These are phyloP conservation scores for Pythium oligandrum DNA, from an alignment of 352 stramenopile genomes.

Conservation along the genomic window DNA sequence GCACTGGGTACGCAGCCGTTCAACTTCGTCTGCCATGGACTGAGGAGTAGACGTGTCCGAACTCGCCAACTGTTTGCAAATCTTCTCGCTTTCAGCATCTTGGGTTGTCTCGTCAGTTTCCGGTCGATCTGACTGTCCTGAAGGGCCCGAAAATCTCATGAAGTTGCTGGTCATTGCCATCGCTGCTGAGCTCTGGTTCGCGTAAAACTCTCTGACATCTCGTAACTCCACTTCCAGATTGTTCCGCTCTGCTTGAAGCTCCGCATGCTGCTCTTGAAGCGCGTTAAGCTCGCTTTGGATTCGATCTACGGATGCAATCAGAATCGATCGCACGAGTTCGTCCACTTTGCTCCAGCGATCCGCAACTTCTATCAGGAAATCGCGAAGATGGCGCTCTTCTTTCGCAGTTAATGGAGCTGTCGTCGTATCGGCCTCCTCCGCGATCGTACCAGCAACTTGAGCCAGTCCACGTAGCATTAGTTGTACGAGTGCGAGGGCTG, in stretches of 20 bases:
- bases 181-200: conserved; percentile 6
- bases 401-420: conserved; percentile 11
- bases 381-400: conserved; percentile 15
- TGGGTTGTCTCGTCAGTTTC: conserved; percentile 6
- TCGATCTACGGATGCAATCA: neutral
- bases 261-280: conserved; percentile 2
- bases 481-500: conserved; percentile 35
- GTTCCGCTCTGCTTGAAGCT: conserved; percentile 6
- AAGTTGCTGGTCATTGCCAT: conserved; percentile 17
- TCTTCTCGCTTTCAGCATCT: neutral
- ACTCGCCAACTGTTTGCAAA: conserved; percentile 4
- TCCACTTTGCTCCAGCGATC: conserved; percentile 15
- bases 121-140: no score
- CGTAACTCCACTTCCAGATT: conserved; percentile 13
- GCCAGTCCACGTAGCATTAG: conserved; percentile 44
- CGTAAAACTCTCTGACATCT: conserved; percentile 16
- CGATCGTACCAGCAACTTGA: conserved; percentile 25
- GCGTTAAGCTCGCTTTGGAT: neutral
- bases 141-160: neutral
- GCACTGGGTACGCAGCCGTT: conserved; percentile 35
- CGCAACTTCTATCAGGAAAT: conserved; percentile 17
- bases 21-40: conserved; percentile 10
- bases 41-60: no score
- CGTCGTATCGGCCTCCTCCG: neutral
- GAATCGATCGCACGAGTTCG: conserved; percentile 3